These are phyloP conservation scores for Dryas integrifolia DNA, from an alignment of 331 rosid genomes.

Conservation along the genomic window DNA sequence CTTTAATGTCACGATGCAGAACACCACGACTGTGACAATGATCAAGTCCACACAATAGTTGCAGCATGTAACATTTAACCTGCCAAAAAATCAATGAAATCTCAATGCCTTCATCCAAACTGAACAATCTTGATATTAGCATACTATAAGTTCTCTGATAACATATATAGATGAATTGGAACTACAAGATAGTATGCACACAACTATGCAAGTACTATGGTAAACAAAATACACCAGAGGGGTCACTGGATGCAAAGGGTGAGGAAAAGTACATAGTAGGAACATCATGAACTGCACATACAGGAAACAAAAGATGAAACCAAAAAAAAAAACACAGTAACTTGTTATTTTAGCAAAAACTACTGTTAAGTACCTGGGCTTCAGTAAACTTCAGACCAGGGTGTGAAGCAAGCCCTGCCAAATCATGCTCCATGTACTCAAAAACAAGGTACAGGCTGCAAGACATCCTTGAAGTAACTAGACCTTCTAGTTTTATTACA, in stretches of 20 bases:
- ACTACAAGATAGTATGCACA: constrained; percentile 1
- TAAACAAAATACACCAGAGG: constrained; percentile 2
- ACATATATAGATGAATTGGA: neutral
- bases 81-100: constrained; percentile 34
- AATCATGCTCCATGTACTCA: constrained; percentile 85
- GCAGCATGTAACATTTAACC: constrained; percentile 95
- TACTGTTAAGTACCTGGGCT: constrained; percentile 58
- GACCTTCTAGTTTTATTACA: constrained; percentile 82
- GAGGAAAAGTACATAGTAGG: neutral
- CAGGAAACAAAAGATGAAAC: neutral
- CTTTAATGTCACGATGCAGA: constrained; percentile 89
- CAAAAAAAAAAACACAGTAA: constrained; percentile 1
- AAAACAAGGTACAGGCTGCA: constrained; percentile 84
- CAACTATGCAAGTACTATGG: neutral
- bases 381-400: constrained; percentile 88
- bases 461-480: constrained; percentile 89
- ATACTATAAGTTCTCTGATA: neutral
- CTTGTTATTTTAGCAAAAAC: constrained; percentile 13
- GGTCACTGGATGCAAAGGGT: neutral
- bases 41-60: constrained; percentile 78
- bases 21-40: constrained; percentile 85
- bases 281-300: constrained; percentile 10
- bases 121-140: neutral
- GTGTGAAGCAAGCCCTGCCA: constrained; percentile 88
- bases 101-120: constrained; percentile 16